These are phyloP conservation scores for Juglanconis juglandina DNA, from an alignment of 2,329 filamentous ascomycete species.

Conservation along the genomic window DNA sequence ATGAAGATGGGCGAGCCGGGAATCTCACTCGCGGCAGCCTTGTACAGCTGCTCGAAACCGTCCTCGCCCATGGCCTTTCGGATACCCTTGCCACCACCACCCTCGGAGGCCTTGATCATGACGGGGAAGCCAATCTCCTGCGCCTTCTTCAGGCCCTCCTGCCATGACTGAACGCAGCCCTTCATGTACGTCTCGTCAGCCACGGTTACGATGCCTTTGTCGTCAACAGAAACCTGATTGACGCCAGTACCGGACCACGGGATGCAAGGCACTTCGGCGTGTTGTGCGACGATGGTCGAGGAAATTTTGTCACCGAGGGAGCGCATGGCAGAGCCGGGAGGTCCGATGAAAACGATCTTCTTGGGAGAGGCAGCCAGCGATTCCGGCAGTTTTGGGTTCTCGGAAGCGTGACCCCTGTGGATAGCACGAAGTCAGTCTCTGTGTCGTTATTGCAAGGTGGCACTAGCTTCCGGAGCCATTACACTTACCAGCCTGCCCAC, in stretches of 20 bases:
- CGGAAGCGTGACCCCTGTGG: constrained; percentile 87
- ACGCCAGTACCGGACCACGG: constrained; percentile 99
- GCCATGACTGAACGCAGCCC: constrained; percentile 84
- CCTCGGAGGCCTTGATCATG: constrained; percentile 99
- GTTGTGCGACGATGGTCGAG: constrained; percentile 97
- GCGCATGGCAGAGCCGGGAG: constrained; percentile 96
- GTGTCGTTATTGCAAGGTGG: neutral
- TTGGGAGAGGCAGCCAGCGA: constrained; percentile 93
- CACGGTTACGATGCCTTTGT: constrained; percentile 87
- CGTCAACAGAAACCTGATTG: constrained; percentile 72
- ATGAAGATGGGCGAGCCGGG: constrained; percentile 99
- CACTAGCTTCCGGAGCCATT: neutral
- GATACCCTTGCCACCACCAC: constrained; percentile 98
- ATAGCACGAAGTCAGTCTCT: neutral
- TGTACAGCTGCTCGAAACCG: constrained; percentile 83
- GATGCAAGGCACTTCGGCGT: constrained; percentile 93
- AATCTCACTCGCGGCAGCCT: constrained; percentile 94
- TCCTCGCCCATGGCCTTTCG: constrained; percentile 87
- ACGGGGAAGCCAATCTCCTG: constrained; percentile 94
- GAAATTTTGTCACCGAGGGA: constrained; percentile 99
- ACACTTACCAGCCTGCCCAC: constrained; percentile 90
- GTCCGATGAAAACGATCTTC: constrained; percentile 99
- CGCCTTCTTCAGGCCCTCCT: constrained; percentile 85
- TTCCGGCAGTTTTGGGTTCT: constrained; percentile 97
- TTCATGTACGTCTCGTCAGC: constrained; percentile 79